Evolutionary conservation across 2,329 filamentous ascomycete genomes (phyloP).

Genomic region (Colletotrichum sublineola): DNA sequence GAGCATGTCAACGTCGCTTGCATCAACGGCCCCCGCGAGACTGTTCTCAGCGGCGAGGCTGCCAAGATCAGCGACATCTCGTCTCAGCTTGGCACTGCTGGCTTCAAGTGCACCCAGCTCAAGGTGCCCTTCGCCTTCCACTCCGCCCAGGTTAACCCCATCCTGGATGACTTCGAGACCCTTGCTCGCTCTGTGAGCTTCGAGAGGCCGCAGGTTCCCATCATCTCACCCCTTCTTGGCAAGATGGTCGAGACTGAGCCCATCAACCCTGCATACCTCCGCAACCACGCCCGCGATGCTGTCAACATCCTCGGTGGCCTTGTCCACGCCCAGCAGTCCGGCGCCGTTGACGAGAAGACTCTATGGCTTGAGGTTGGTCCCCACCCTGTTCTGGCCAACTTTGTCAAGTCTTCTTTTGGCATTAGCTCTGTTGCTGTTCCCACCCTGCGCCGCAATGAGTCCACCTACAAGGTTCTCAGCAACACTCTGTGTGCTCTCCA

Average conservation of each 20-base stretch:
- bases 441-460: constrained; percentile 73
- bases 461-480: constrained; percentile 74
- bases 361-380: constrained; percentile 79
- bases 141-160: constrained; percentile 66
- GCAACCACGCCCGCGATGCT: constrained; percentile 71
- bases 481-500: constrained; percentile 70
- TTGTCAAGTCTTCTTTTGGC: constrained; percentile 72
- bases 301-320: constrained; percentile 76
- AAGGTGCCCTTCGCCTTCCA: constrained; percentile 68
- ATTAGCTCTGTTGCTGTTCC: constrained; percentile 65
- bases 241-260: constrained; percentile 63
- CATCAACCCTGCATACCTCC: constrained; percentile 71
- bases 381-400: constrained; percentile 75
- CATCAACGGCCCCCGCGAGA: constrained; percentile 81
- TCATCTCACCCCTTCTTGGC: constrained; percentile 76
- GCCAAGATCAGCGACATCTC: constrained; percentile 61
- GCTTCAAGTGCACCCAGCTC: constrained; percentile 60
- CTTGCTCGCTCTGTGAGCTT: constrained; percentile 57
- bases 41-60: constrained; percentile 71
- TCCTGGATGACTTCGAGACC: constrained; percentile 69
- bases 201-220: constrained; percentile 63
- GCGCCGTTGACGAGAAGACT: constrained; percentile 71
- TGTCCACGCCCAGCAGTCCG: constrained; percentile 64
- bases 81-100: constrained; percentile 48
- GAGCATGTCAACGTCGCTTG: constrained; percentile 71